A percentile compares a stretch with the other conserved stretches of the same genome.
Evolutionary conservation across 2,329 filamentous ascomycete species (phyloP).

Genomic region (Xylariaceae sp.): DNA sequence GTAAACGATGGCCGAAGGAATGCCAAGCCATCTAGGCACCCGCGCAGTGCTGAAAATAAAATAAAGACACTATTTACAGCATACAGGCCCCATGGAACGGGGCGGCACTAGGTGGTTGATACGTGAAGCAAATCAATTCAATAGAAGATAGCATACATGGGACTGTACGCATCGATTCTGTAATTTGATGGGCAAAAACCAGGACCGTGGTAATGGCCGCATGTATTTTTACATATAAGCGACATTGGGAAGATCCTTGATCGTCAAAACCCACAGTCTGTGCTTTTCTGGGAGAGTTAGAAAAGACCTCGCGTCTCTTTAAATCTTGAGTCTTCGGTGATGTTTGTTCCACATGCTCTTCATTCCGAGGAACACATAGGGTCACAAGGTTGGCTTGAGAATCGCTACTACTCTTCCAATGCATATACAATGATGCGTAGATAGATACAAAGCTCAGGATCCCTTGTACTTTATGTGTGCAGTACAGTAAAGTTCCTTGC

Average conservation of each 20-base stretch:
- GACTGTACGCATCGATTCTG: background rate
- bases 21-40: constrained; percentile 6
- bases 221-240: no score
- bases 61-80: background rate
- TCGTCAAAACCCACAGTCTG: no score
- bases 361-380: background rate
- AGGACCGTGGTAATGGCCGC: no score
- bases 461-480: no score
- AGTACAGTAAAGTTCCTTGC: no score
- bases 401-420: background rate
- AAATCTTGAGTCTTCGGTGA: no score
- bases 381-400: background rate
- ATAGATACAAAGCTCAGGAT: no score
- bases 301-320: no score
- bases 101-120: background rate
- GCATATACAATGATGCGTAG: no score
- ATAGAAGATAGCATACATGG: background rate
- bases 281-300: no score
- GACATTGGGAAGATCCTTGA: no score
- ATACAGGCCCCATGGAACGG: background rate
- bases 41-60: background rate
- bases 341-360: background rate
- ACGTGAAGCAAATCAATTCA: background rate
- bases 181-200: background rate
- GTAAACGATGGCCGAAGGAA: background rate